Evolutionary conservation across 306 rosid genomes (phyloP).

Genomic region (Senna tora): DNA sequence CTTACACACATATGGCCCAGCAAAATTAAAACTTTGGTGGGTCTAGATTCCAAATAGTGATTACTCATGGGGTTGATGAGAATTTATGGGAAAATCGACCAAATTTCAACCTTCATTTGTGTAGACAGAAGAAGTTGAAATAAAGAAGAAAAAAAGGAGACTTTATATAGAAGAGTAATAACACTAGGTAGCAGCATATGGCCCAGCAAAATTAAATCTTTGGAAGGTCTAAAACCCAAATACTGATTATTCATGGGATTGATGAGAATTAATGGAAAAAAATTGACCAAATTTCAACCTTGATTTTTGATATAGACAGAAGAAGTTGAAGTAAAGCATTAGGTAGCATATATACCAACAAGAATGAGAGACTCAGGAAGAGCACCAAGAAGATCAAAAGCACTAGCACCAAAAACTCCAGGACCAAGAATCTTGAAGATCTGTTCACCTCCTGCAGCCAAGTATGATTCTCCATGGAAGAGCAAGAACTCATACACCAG

Average conservation of each 20-base stretch:
- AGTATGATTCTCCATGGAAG: conserved; percentile 53
- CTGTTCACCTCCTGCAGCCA: conserved; percentile 49
- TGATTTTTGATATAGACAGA: background rate
- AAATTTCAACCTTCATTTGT: background rate
- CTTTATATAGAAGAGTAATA: no score
- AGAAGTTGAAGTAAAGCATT: background rate
- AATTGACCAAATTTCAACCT: background rate
- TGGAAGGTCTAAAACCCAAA: background rate
- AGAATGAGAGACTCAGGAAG: conserved; percentile 56
- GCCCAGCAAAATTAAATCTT: no score
- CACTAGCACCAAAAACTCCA: conserved; percentile 59
- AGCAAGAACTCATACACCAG: conserved; percentile 52
- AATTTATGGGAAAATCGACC: background rate
- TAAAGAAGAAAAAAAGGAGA: no score
- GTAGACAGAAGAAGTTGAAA: background rate
- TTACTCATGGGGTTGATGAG: background rate
- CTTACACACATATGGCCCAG: no score
- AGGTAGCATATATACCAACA: conserved; percentile 43
- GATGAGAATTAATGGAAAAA: background rate
- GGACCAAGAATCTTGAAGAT: conserved; percentile 64
- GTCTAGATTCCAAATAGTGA: background rate
- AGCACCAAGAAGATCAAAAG: conserved; percentile 51
- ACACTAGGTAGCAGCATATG: no score
- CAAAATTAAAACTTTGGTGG: background rate
- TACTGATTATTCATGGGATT: background rate